Evolutionary conservation across 192 early-diverging fungal species (phyloP).

Genomic region (Irineochytrium annulatum): DNA sequence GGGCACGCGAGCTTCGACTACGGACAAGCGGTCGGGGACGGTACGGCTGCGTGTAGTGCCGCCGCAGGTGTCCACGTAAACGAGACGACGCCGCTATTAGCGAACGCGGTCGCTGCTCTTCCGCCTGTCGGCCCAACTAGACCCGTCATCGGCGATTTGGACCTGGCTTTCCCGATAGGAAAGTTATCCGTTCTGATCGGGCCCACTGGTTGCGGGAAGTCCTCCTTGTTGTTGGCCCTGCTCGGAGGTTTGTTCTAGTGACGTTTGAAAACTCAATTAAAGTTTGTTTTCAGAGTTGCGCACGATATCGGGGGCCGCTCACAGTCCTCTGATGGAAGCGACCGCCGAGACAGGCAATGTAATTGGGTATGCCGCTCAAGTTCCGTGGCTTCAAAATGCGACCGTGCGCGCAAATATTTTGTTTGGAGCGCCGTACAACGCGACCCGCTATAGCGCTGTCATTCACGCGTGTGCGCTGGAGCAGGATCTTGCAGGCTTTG

Average conservation of each 20-base stretch:
- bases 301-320: conserved; percentile 10
- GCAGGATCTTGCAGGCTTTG: conserved; percentile 73
- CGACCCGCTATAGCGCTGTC: conserved; percentile 67
- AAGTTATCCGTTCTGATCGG: conserved; percentile 14
- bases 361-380: conserved; percentile 72
- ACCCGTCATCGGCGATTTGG: conserved; percentile 6
- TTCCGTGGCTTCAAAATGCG: conserved; percentile 42
- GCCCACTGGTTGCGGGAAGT: conserved; percentile 17
- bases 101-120: no score
- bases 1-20: conserved; percentile 14
- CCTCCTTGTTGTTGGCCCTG: conserved; percentile 15
- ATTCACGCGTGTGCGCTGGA: conserved; percentile 67
- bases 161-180: conserved; percentile 11
- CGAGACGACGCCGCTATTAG: no score
- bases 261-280: neutral
- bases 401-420: conserved; percentile 63
- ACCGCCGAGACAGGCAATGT: conserved; percentile 2
- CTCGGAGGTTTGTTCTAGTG: conserved; percentile 9
- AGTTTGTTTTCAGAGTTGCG: neutral
- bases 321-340: conserved; percentile 1
- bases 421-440: conserved; percentile 69
- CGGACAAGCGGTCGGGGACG: no score
- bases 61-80: no score
- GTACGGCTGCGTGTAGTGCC: no score
- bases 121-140: no score